A percentile compares a stretch with the other conserved stretches of the same genome.
These are phyloP conservation scores for Gautieria morchelliformis DNA, from an alignment of 768 basidiomycete genomes.

Conservation along the genomic window DNA sequence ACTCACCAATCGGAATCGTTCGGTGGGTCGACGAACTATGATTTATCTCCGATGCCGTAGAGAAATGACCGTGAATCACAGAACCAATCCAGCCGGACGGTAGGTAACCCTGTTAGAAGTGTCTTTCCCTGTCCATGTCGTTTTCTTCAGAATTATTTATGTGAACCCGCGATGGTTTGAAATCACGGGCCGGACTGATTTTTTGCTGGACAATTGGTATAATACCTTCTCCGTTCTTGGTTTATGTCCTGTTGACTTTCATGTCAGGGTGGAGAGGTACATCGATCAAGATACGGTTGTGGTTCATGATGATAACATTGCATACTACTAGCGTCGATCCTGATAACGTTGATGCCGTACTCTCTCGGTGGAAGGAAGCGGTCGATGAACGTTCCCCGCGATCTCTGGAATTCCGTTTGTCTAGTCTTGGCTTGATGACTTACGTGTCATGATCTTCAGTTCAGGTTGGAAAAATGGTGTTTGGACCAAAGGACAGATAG, in stretches of 20 bases:
- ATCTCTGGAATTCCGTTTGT: conserved; percentile 12
- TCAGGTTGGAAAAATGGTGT: conserved; percentile 11
- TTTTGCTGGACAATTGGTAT: not conserved
- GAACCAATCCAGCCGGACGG: conserved; percentile 4
- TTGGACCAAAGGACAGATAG: conserved; percentile 13
- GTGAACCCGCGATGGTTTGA: conserved; percentile 5
- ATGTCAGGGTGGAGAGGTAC: conserved; percentile 3
- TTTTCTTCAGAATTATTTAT: conserved; percentile 3
- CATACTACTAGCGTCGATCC: conserved; percentile 9
- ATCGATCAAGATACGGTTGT: not conserved
- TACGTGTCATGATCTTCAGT: not conserved
- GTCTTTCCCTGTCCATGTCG: not conserved
- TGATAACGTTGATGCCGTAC: conserved; percentile 4
- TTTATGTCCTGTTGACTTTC: too few relatives aligned
- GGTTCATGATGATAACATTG: not conserved
- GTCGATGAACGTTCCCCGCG: conserved; percentile 1
- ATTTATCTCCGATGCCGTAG: not conserved
- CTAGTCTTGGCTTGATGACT: not conserved
- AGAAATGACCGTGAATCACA: not conserved
- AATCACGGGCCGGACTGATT: not conserved
- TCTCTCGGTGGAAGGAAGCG: not conserved
- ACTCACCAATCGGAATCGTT: conserved; percentile 8
- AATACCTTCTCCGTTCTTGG: not conserved
- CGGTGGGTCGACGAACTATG: not conserved
- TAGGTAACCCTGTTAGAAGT: not conserved